phyloP scores from a whole-genome alignment of 352 stramenopile species.

The Plasmopara viticola region DNA sequence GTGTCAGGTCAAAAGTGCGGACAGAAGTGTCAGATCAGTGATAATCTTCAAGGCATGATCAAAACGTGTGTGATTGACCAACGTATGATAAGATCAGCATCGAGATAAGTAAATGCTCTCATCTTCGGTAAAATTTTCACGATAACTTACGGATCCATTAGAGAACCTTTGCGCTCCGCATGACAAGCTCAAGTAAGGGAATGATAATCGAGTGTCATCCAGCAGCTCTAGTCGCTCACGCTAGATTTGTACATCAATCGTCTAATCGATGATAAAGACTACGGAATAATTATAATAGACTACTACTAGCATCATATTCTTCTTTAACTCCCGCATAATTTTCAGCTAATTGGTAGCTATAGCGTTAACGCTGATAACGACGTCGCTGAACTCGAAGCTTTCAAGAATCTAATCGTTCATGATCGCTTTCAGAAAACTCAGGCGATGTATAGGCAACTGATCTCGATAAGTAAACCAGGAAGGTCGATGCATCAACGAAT shows the following conservation, averaged over 20 bases:
- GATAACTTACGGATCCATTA: not conserved
- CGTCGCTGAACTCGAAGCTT: no score
- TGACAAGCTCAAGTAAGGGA: slow-evolving; percentile 17
- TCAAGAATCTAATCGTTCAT: not conserved
- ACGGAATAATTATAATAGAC: not conserved
- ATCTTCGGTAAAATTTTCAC: no score
- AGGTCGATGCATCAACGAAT: no score
- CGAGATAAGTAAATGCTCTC: no score
- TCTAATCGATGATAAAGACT: slow-evolving; percentile 1
- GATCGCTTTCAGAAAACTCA: not conserved
- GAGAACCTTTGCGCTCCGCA: not conserved
- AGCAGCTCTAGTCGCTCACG: not conserved
- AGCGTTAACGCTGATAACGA: no score
- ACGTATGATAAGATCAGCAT: no score
- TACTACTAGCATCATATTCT: not conserved
- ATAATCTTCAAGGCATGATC: no score
- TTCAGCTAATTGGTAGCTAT: no score
- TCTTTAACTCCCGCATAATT: no score
- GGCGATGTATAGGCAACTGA: not conserved
- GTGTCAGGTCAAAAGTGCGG: no score
- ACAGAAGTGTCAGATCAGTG: no score
- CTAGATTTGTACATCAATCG: slow-evolving; percentile 3
- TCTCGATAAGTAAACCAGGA: slow-evolving; percentile 1
- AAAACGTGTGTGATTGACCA: no score
- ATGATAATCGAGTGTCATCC: slow-evolving; percentile 13